Evolutionary conservation across 2,329 filamentous ascomycete species (phyloP).

Genomic region (Phialocephala sp.): DNA sequence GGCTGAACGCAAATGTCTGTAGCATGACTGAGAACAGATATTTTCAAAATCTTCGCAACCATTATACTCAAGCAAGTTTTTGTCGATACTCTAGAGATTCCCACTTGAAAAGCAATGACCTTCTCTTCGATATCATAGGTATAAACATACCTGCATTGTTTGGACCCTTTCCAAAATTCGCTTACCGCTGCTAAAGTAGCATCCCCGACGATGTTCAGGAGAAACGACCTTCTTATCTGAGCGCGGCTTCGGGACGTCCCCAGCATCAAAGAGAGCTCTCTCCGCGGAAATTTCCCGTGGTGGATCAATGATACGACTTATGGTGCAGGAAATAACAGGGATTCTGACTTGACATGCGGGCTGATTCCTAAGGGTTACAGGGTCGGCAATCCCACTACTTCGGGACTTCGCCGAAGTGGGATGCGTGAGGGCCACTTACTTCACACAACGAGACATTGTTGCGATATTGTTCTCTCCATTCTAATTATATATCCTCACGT

Average conservation of each 20-base stretch:
- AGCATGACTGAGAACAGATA: no score
- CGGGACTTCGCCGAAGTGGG: neutral
- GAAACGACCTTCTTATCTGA: neutral
- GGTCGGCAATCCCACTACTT: neutral
- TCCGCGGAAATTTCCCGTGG: neutral
- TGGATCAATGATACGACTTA: neutral
- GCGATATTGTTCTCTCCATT: neutral
- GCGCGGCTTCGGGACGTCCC: neutral
- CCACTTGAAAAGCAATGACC: no score
- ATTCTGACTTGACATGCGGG: neutral
- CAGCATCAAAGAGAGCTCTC: neutral
- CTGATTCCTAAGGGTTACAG: constrained; percentile 3
- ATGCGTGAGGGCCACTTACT: neutral
- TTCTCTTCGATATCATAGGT: no score
- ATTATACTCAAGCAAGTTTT: no score
- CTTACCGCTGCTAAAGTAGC: no score
- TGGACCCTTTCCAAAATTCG: no score
- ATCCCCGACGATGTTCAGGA: no score
- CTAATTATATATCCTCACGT: neutral
- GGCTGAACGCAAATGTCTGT: no score
- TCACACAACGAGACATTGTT: neutral
- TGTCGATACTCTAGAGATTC: no score
- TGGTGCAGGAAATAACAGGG: neutral
- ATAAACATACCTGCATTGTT: no score
- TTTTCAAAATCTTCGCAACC: no score